Evolutionary conservation across 495 filamentous ascomycete genomes (phyloP).

Genomic region (Neurospora discreta): DNA sequence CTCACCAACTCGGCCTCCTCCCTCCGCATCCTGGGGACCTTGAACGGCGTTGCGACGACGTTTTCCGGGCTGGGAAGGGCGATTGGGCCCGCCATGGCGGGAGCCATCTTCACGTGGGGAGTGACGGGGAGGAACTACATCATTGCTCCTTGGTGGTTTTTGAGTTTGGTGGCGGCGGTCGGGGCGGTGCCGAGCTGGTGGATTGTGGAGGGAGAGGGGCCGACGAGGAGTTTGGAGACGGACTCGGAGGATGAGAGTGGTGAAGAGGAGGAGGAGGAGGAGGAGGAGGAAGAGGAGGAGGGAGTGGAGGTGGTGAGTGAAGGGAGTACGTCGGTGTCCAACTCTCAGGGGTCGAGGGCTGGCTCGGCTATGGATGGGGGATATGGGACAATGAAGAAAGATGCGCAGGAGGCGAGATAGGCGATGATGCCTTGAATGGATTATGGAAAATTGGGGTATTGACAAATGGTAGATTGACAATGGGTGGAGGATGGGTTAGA

Average conservation of each 20-base stretch:
- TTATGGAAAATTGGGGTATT: background rate
- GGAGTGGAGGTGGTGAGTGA: background rate
- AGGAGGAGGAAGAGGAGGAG: slow-evolving; percentile 2
- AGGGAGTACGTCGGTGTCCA: background rate
- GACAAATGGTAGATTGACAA: background rate
- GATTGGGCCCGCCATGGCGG: slow-evolving; percentile 58
- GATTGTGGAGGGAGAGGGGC: slow-evolving; percentile 67
- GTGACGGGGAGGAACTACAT: slow-evolving; percentile 54
- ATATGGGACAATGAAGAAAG: background rate
- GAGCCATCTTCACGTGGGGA: slow-evolving; percentile 57
- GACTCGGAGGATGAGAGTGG: slow-evolving; percentile 4
- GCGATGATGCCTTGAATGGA: background rate
- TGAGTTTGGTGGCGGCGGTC: slow-evolving; percentile 45
- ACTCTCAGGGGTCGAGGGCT: background rate
- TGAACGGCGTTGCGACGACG: slow-evolving; percentile 81
- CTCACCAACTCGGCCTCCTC: slow-evolving; percentile 76
- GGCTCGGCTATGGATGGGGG: background rate
- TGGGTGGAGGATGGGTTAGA: background rate
- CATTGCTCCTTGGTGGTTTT: slow-evolving; percentile 69
- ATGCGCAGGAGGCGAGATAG: background rate
- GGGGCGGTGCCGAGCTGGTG: slow-evolving; percentile 58
- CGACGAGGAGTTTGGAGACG: slow-evolving; percentile 27
- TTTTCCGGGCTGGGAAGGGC: slow-evolving; percentile 70
- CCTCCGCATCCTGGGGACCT: slow-evolving; percentile 66
- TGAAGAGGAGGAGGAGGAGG: slow-evolving; percentile 26